Base-by-base conservation (phyloP, 2,329 filamentous ascomycete genomes). In the Didymella segeticola region DNA sequence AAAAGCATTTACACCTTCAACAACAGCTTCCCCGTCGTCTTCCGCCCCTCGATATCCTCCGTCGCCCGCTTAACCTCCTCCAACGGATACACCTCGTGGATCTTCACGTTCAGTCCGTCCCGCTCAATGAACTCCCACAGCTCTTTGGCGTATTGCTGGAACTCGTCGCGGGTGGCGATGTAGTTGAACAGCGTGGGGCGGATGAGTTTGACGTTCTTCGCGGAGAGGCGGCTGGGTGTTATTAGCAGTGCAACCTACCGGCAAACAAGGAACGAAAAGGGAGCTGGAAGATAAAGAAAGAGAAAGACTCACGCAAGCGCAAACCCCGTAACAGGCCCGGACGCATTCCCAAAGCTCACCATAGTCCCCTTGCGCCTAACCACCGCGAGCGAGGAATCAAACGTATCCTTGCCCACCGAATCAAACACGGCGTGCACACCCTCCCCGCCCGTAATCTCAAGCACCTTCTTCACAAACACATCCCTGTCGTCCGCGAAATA, bases 391-490 rank as follows among this genome's bases (percentile, higher is more conserved):
- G 88, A 89, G 17, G 84, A 81, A 63, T 96, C 90, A 77, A 95
- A 96, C 0, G 93, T 96, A 42, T 83, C 82, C 78, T 91, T 91
- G 11, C 92, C 93, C 2, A 96, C 90, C 5, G 90, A 89, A 71
- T 96, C 92, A 70, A 91, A 96, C 23, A 96, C 88, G 9, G 88
- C 91, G 59, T 86, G 83, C 2, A 89, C 87, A 7, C 93, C 93
- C 55, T 86, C 78, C 0, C 88, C 88, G 2, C 80, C 83, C 0
- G 91, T 96, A 42, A 90, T 86, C 70, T 89, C 82, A 65, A 82
- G 79, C 5, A 91, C 86, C 69, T 83, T 80, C 54, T 70, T 64
- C 1, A 69, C 66, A 39, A 75, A 74, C 36, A 63, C 48, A 20
- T 73, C 65, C 23, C 67, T 36, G 52, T 84, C 79, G 41, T 87